These are phyloP conservation scores for Fusarium coicis DNA, from an alignment of 2,329 filamentous ascomycete species.

Conservation along the genomic window DNA sequence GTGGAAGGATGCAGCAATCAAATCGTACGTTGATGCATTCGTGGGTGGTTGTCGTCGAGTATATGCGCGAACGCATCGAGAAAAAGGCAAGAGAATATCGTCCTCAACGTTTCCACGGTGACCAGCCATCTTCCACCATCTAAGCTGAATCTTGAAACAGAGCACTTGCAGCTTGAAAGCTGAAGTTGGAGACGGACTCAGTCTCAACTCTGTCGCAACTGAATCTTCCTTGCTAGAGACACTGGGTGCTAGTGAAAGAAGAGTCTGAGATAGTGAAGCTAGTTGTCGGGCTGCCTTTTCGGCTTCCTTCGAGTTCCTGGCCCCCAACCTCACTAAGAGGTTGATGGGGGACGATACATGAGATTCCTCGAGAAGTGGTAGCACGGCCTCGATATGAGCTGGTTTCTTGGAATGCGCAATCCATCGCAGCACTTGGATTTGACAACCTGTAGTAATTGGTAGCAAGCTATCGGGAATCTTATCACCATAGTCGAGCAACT, in stretches of 20 bases:
- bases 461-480: constrained; percentile 58
- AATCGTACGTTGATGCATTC: constrained; percentile 52
- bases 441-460: constrained; percentile 68
- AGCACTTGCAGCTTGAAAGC: constrained; percentile 73
- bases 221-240: constrained; percentile 72
- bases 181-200: constrained; percentile 65
- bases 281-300: constrained; percentile 73
- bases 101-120: constrained; percentile 70
- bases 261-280: constrained; percentile 71
- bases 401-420: constrained; percentile 70
- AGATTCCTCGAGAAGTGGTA: constrained; percentile 65
- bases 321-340: constrained; percentile 62
- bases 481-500: constrained; percentile 71
- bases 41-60: constrained; percentile 60
- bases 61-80: constrained; percentile 71
- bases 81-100: constrained; percentile 73
- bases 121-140: constrained; percentile 72
- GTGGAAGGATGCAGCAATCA: constrained; percentile 48
- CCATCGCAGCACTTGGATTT: constrained; percentile 73
- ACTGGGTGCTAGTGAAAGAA: constrained; percentile 74
- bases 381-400: constrained; percentile 65
- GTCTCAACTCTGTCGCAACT: constrained; percentile 61
- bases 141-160: constrained; percentile 69
- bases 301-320: constrained; percentile 56
- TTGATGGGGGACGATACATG: constrained; percentile 67